Evolutionary conservation across 1,284 basidiomycete genomes (phyloP), one percentile per base, ranked within the genome.

Genomic region (Cutaneotrichosporon spelunceum): DNA sequence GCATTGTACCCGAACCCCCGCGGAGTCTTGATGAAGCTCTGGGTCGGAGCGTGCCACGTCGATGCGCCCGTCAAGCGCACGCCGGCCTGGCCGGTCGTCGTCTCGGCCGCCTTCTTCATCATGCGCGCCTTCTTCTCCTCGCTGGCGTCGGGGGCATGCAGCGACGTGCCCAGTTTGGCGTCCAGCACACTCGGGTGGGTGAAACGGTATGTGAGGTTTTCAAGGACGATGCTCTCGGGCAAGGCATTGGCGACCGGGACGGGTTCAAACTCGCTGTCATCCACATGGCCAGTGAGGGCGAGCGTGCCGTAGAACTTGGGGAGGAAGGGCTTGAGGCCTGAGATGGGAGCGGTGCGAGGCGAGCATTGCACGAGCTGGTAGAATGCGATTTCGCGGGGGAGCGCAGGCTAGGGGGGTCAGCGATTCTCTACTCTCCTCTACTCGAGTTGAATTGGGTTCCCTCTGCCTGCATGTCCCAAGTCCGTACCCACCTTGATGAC

Each of bases 111-210:
- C 3, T 83, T 83, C 71, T 85, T 83, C 59, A 84, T 81, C 93
- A 95, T 94, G 34, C 90, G 84, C 56, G 79, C 83, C 60, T 84
- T 83, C 80, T 98, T 98, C 67, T 91, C 91, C 2, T 84, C 83
- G 0, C 83, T 79, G 2, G 91, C 88, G 60, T 81, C 80, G 1
- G 68, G 69, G 2, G 63, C 75, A 70, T 90, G 89, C 4, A 97
- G 83, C 9, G 89, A 83, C 0, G 89, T 93, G 1, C 94, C 94
- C 23, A 98, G 87, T 78, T 97, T 98, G 76, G 93, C 83, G 74
- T 98, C 95, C 26, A 96, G 82, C 57, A 96, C 86, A 70, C 89
- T 92, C 2, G 94, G 93, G 74, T 86, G 87, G 27, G 78, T 70
- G 80, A 93, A 97, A 0, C 83, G 74, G 67, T 87, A 79, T 1